phyloP scores from a whole-genome alignment of 176 grass and related monocot species.

The Triticum turgidum region DNA sequence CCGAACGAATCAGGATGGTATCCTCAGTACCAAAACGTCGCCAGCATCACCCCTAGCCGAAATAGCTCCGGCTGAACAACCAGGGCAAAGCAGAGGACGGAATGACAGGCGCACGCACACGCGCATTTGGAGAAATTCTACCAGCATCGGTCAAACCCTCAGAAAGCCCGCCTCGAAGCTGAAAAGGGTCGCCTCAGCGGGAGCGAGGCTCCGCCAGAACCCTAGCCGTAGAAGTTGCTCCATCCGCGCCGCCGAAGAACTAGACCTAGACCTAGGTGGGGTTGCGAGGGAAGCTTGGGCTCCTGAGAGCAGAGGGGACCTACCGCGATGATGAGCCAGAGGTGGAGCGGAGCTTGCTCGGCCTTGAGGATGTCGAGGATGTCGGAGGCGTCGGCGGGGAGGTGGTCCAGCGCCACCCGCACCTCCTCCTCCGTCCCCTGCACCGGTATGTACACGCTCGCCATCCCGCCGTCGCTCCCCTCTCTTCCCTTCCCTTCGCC shows the following conservation, averaged over 20 bases:
- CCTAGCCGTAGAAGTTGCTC: conserved; percentile 13
- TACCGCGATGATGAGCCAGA: conserved; percentile 97
- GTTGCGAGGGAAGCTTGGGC: neutral
- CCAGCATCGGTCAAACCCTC: neutral
- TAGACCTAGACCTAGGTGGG: neutral
- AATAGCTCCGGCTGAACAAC: neutral
- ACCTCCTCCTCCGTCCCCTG: conserved; percentile 99
- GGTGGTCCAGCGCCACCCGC: conserved; percentile 75
- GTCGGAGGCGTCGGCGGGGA: conserved; percentile 78
- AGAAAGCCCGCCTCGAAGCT: neutral
- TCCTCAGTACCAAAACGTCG: neutral
- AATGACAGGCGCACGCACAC: neutral
- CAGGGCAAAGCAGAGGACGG: neutral
- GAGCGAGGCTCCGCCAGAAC: neutral
- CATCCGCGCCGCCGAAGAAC: neutral
- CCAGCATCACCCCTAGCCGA: neutral
- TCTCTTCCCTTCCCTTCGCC: neutral
- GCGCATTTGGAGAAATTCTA: neutral
- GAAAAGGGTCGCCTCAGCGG: neutral
- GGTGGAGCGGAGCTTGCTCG: conserved; percentile 87
- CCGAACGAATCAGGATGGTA: neutral
- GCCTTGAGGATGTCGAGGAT: conserved; percentile 98
- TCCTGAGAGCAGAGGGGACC: neutral
- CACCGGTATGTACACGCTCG: conserved; percentile 86
- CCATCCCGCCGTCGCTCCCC: conserved; percentile 41